Percentiles rank a stretch among this genome's conserved stretches.
Evolutionary conservation across 192 early-diverging fungal species (phyloP).

Genomic region (Dissophora globulifera): DNA sequence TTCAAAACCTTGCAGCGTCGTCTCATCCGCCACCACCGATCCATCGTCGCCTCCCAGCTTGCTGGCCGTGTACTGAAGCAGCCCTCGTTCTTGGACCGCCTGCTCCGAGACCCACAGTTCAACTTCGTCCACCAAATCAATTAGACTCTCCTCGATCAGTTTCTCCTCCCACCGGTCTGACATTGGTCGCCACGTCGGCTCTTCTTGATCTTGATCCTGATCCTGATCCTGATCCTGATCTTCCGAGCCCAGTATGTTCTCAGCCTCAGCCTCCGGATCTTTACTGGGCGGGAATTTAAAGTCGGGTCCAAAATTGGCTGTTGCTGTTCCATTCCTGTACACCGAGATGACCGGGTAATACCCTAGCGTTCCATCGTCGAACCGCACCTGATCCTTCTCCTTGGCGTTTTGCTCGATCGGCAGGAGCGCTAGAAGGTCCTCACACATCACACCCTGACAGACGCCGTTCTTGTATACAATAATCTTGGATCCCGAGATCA

Average conservation of each 20-base stretch:
- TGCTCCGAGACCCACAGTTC: conserved; percentile 57
- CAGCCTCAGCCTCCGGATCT: conserved; percentile 54
- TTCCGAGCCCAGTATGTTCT: background rate
- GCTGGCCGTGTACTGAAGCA: conserved; percentile 6
- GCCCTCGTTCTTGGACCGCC: conserved; percentile 2
- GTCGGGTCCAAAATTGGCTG: conserved; percentile 71
- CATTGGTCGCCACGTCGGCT: conserved; percentile 69
- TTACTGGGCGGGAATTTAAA: conserved; percentile 65
- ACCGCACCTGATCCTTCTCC: conserved; percentile 56
- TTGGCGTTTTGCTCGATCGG: conserved; percentile 54
- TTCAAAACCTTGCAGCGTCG: conserved; percentile 7
- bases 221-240: no score
- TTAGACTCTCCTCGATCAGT: conserved; percentile 66
- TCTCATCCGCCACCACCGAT: background rate
- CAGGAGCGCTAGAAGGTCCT: conserved; percentile 60
- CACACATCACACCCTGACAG: conserved; percentile 65
- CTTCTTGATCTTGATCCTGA: no score
- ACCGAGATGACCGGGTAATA: conserved; percentile 74
- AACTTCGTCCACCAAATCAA: conserved; percentile 73
- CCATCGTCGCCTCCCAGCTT: background rate
- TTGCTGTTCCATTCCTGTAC: conserved; percentile 68
- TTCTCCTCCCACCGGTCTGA: conserved; percentile 65
- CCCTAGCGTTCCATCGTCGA: conserved; percentile 71
- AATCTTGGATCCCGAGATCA: conserved; percentile 66
- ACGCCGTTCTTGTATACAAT: conserved; percentile 73